Conservation (phyloP, 129 eudicot species). For the Cynara cardunculus region DNA sequence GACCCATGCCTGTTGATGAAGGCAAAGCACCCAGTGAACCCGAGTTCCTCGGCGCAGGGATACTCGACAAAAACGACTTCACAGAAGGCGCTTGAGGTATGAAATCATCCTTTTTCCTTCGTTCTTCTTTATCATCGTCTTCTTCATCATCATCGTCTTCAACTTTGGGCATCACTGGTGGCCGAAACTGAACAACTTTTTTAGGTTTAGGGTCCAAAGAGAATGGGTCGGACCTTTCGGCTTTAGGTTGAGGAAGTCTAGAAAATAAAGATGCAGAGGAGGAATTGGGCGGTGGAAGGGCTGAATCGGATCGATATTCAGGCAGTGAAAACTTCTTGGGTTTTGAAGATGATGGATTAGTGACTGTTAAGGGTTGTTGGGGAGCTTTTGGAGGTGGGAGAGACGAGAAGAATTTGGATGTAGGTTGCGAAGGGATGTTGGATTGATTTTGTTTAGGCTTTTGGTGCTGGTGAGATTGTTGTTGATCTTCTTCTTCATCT, state of each 20-base stretch:
- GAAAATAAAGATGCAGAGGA: conserved; percentile 36
- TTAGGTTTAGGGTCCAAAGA: conserved; percentile 28
- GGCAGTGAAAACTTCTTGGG: not conserved
- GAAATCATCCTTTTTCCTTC: conserved; percentile 19
- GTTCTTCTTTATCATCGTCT: conserved; percentile 28
- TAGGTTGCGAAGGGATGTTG: not conserved
- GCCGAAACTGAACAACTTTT: conserved; percentile 72
- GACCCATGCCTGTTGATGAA: conserved; percentile 45
- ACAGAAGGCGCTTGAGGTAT: conserved; percentile 39
- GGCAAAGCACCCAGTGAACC: conserved; percentile 52
- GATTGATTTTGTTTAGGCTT: conserved; percentile 10
- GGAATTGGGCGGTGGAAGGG: conserved; percentile 16
- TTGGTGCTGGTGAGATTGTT: conserved; percentile 7
- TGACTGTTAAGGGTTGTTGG: conserved; percentile 33
- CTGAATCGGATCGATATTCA: conserved; percentile 10
- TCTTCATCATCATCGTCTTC: conserved; percentile 30
- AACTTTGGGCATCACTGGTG: conserved; percentile 31
- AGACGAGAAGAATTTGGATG: conserved; percentile 31
- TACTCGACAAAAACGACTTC: conserved; percentile 59
- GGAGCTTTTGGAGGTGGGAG: conserved; percentile 67
- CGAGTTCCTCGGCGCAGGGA: conserved; percentile 74
- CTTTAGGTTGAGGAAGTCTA: conserved; percentile 51
- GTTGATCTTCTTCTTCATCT: conserved; percentile 54
- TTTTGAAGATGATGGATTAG: conserved; percentile 13
- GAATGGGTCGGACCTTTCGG: conserved; percentile 24